phyloP scores from a whole-genome alignment of 2,329 filamentous ascomycete genomes.

The Epichloe coenophiala region DNA sequence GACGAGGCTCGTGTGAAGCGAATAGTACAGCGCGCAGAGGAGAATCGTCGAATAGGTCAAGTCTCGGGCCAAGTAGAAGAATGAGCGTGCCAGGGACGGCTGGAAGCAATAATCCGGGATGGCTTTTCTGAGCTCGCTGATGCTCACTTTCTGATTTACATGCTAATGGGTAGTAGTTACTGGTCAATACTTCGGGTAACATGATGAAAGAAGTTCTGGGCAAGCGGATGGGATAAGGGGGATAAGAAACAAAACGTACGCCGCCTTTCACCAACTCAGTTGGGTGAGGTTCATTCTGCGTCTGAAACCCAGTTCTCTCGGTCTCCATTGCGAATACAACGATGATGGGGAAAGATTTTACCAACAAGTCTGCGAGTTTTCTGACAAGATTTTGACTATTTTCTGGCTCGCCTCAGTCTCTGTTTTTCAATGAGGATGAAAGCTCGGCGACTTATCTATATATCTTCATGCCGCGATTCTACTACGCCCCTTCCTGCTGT shows the following conservation, averaged over 20 bases:
- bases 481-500: too few species aligned
- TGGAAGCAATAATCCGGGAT: conserved; percentile 51
- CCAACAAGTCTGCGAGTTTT: too few species aligned
- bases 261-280: conserved; percentile 1
- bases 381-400: too few species aligned
- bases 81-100: conserved; percentile 11
- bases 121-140: conserved; percentile 15
- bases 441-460: too few species aligned
- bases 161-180: neutral
- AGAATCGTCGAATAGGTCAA: conserved; percentile 30
- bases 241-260: neutral
- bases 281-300: conserved; percentile 1
- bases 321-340: too few species aligned
- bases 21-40: neutral
- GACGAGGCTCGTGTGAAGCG: neutral
- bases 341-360: too few species aligned
- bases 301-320: conserved; percentile 1
- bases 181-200: neutral
- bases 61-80: conserved; percentile 41
- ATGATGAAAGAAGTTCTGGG: neutral
- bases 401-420: too few species aligned
- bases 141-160: neutral
- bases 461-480: too few species aligned
- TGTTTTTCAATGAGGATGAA: too few species aligned
- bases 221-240: neutral